Evolutionary conservation across 176 grass and related monocot genomes (phyloP).

Genomic region (Bonia amplexicaulis): DNA sequence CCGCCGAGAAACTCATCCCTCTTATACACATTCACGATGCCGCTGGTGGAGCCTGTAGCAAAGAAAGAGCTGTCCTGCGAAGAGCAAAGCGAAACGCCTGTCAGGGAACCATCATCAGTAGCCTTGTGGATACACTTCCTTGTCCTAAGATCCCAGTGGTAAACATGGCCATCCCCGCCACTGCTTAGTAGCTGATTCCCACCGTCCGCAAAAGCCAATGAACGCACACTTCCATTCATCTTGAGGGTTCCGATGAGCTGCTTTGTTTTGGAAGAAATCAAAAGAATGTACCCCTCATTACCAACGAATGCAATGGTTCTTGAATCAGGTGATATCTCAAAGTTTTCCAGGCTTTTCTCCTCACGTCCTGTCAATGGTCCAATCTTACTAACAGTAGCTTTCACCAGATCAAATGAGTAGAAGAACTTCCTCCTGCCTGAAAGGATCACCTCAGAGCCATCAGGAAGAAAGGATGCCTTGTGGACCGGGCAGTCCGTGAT

Average conservation of each 20-base stretch:
- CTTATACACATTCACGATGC: conserved; percentile 75
- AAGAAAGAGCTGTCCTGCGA: conserved; percentile 59
- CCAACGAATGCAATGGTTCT: conserved; percentile 76
- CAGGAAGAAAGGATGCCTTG: conserved; percentile 72
- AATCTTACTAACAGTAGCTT: conserved; percentile 54
- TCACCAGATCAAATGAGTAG: conserved; percentile 82
- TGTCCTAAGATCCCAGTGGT: conserved; percentile 81
- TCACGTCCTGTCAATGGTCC: conserved; percentile 68
- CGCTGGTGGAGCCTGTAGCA: conserved; percentile 59
- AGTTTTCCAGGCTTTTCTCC: conserved; percentile 73
- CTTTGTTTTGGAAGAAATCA: conserved; percentile 76
- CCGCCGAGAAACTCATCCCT: conserved; percentile 70
- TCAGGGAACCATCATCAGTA: conserved; percentile 62
- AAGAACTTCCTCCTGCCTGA: conserved; percentile 77
- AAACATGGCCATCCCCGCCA: conserved; percentile 70
- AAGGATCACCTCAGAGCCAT: conserved; percentile 77
- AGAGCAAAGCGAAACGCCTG: conserved; percentile 48
- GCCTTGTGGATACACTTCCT: conserved; percentile 78
- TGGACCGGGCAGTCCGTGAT: conserved; percentile 53
- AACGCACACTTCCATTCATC: conserved; percentile 73
- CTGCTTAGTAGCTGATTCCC: conserved; percentile 62
- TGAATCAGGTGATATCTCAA: conserved; percentile 88
- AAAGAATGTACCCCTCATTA: conserved; percentile 78
- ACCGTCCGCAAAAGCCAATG: conserved; percentile 61
- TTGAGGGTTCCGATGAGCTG: conserved; percentile 81